Percentiles rank a stretch among this genome's conserved stretches.
phyloP scores from a whole-genome alignment of 139 green algal species.

The Auxenochlorella protothecoides region DNA sequence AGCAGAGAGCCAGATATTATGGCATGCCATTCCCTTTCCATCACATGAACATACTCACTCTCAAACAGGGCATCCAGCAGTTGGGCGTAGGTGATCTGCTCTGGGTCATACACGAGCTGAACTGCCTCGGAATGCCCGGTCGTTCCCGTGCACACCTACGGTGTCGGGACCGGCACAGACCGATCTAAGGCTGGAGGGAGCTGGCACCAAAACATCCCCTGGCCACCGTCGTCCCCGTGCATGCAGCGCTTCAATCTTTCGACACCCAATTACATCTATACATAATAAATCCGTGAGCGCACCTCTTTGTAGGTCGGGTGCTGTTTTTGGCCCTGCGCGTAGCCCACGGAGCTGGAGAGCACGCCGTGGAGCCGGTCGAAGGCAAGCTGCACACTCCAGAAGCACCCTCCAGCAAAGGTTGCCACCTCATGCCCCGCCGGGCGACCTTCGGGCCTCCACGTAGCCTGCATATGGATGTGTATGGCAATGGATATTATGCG shows the following conservation, averaged over 20 bases:
- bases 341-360: constrained; percentile 9
- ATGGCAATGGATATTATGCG: too few relatives aligned
- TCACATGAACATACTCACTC: neutral
- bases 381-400: neutral
- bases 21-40: too few relatives aligned
- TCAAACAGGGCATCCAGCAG: constrained; percentile 3
- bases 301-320: constrained; percentile 12
- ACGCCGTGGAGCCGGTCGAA: constrained; percentile 36
- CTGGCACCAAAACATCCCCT: too few relatives aligned
- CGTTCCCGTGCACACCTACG: constrained; percentile 6
- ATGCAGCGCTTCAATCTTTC: too few relatives aligned
- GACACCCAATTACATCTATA: too few relatives aligned
- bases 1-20: too few relatives aligned
- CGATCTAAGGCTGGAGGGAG: neutral
- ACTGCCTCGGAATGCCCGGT: constrained; percentile 14
- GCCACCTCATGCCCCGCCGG: neutral
- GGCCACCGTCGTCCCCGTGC: too few relatives aligned
- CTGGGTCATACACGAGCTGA: constrained; percentile 6
- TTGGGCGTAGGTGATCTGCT: constrained; percentile 5
- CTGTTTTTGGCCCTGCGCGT: neutral
- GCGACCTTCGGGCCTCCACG: too few relatives aligned
- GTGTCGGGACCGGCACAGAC: neutral
- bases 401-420: neutral
- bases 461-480: too few relatives aligned
- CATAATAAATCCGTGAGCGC: neutral